Conservation (phyloP, 805 yeast genomes). For the Pichia ethanolica region DNA sequence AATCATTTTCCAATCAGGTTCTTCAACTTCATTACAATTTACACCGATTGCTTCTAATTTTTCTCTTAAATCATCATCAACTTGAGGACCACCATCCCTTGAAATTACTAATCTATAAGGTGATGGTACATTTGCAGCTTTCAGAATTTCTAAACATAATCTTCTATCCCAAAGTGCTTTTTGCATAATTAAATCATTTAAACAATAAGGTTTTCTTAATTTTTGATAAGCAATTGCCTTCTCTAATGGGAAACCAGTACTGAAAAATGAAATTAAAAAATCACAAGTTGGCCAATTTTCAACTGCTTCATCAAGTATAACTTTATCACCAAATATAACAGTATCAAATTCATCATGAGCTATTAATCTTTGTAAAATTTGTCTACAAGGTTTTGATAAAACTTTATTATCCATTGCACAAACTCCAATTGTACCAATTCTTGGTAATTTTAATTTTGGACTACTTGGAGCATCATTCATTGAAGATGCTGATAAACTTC, state of each 20-base stretch:
- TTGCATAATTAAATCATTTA: conserved; percentile 87
- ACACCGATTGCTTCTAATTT: conserved; percentile 60
- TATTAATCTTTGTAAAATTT: conserved; percentile 77
- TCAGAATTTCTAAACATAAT: conserved; percentile 69
- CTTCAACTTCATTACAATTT: conserved; percentile 39
- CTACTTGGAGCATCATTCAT: conserved; percentile 24
- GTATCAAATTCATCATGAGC: conserved; percentile 96
- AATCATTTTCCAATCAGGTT: conserved; percentile 81
- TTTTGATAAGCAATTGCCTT: conserved; percentile 90
- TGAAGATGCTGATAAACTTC: conserved; percentile 27
- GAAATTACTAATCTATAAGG: conserved; percentile 84
- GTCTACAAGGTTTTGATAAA: conserved; percentile 89
- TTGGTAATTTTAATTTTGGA: conserved; percentile 50
- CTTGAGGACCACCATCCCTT: conserved; percentile 94
- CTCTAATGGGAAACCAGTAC: conserved; percentile 93
- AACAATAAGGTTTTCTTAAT: conserved; percentile 79
- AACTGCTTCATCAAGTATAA: conserved; percentile 81
- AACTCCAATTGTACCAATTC: conserved; percentile 90
- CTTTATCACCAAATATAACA: conserved; percentile 94
- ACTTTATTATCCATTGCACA: conserved; percentile 99
- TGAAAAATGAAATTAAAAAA: conserved; percentile 84
- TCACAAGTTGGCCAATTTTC: conserved; percentile 99
- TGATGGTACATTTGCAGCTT: conserved; percentile 79
- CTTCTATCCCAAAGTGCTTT: conserved; percentile 97
- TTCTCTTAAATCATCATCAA: conserved; percentile 57